phyloP scores from a whole-genome alignment of 805 yeast species.

The Lachancea nothofagi region DNA sequence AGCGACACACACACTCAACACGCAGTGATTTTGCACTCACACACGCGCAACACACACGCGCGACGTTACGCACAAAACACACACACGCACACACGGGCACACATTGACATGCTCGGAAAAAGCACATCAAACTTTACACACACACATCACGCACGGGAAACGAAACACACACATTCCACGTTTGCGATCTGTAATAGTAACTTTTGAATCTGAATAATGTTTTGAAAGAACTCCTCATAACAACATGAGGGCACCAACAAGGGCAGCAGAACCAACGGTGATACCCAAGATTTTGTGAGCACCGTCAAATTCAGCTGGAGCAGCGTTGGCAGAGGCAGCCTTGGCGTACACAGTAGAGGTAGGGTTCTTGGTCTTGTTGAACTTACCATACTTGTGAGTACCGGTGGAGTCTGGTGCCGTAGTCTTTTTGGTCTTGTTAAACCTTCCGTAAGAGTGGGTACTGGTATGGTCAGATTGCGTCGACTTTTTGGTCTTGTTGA shows the following conservation, averaged over 20 bases:
- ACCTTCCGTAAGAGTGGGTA: constrained; percentile 50
- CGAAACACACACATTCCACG: constrained; percentile 5
- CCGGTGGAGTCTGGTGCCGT: constrained; percentile 36
- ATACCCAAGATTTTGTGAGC: constrained; percentile 27
- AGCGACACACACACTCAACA: constrained; percentile 3
- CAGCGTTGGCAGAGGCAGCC: constrained; percentile 23
- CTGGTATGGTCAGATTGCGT: constrained; percentile 44
- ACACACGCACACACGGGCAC: constrained; percentile 4
- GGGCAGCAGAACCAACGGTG: constrained; percentile 41
- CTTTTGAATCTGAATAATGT: constrained; percentile 2
- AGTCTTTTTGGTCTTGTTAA: constrained; percentile 39
- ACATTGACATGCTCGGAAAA: background rate
- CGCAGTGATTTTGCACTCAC: constrained; percentile 4
- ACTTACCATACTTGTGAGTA: constrained; percentile 54
- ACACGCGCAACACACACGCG: constrained; percentile 10
- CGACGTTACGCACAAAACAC: constrained; percentile 3
- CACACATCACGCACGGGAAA: background rate
- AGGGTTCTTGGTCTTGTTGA: constrained; percentile 38
- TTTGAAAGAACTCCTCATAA: constrained; percentile 26
- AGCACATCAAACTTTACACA: no score
- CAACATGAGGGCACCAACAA: constrained; percentile 47
- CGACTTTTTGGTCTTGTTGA: constrained; percentile 50
- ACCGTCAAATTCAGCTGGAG: constrained; percentile 16
- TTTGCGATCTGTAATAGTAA: background rate
- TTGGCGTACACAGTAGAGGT: constrained; percentile 22